Percentiles rank a stretch among this genome's conserved stretches.
Conservation (phyloP, 192 early-diverging fungal species). For the Allomyces macrogynus region DNA sequence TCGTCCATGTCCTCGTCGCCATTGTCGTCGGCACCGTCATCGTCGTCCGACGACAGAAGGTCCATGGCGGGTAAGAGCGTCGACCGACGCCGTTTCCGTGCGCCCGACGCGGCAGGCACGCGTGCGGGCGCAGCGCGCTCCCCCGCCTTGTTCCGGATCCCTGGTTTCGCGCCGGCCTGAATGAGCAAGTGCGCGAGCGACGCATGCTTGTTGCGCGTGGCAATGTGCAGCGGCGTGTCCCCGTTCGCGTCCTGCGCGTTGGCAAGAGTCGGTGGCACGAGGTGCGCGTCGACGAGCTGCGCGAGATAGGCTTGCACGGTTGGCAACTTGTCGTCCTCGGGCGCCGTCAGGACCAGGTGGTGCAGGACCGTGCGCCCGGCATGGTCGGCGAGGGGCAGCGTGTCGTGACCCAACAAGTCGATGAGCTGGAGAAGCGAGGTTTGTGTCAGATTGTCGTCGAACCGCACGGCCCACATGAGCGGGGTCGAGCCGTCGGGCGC, state of each 20-base stretch:
- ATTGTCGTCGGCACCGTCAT: neutral
- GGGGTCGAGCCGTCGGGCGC: neutral
- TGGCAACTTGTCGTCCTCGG: neutral
- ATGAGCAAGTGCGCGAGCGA: too few species aligned
- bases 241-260: constrained; percentile 14
- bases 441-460: neutral
- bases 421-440: neutral
- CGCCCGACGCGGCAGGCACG: too few species aligned
- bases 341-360: neutral
- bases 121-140: too few species aligned
- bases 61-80: too few species aligned
- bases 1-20: neutral
- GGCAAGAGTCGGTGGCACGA: neutral
- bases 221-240: constrained; percentile 18
- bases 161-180: too few species aligned
- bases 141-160: too few species aligned
- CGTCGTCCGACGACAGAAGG: too few species aligned
- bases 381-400: neutral
- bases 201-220: constrained; percentile 1
- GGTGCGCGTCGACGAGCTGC: neutral
- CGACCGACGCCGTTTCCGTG: too few species aligned
- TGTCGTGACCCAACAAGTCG: neutral
- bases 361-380: neutral
- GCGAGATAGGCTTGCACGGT: neutral
- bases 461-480: neutral